Evolutionary conservation across 371 early-diverging fungal genomes (phyloP), one percentile per base, ranked within the genome.

Genomic region (Batkoa obscura): DNA sequence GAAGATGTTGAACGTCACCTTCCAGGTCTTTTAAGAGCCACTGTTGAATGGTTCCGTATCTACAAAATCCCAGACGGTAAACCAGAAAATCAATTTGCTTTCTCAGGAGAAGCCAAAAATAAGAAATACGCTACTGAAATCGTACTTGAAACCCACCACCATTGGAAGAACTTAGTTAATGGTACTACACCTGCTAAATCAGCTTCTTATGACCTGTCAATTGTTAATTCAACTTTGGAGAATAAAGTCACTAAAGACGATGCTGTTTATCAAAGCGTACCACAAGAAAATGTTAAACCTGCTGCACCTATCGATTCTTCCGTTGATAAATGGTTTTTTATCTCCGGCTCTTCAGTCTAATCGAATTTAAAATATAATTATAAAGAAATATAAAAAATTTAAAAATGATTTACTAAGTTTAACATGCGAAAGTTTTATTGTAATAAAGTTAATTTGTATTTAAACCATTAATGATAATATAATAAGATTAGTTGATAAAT

Each of bases 41-140:
- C 97, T 37, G 83, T 84, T 66, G 88, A 93, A 66, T 99, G 99
- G 98, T 97, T 99, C 86, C 86, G 89, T 62, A 81, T 94, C 67
- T 99, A 99, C 82, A 99, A 99, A 79, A 86, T 99, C 67, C 98
- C 99, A 33, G 98, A 98, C 76, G 96, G 97, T 56, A 98, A 98
- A 77, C 90, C 90, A 52, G 90, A 87, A 70, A 99, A 99, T 77
- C 72, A 82, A 69, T 99, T 99, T 74, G 99, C 96, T 41, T 94
- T 98, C 70, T 72, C 78, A 65, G 99, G 96, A 57, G 76, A 87
- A 68, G 86, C 84, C 65, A 82, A 83, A 69, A 76, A 86, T 69
- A 83, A 72, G 76, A 81, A 81, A 67, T 98, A 90, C 64, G 95
- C 99, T 61, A 75, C 74, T 53, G 84, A 93, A 43, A 71, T 99